Evolutionary conservation across 202 grass and related monocot species (phyloP), one percentile per base, ranked within the genome.

Genomic region (Zizania palustris): DNA sequence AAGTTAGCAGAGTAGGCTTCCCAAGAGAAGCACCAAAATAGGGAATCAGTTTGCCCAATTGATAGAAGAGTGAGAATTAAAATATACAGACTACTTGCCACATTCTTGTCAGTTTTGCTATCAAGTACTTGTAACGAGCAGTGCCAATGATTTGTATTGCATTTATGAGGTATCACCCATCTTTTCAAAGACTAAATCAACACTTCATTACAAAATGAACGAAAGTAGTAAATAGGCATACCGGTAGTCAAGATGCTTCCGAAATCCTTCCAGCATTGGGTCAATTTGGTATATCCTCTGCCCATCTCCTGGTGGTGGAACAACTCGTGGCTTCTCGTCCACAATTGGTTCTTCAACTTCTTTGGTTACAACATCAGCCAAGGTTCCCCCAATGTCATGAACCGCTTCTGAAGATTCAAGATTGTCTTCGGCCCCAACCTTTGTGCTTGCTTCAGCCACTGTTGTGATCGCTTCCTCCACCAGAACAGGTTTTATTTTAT

Each of bases 271-370:
- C 55, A 95, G 83, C 60, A 72, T 88, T 56, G 91, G 88, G 67
- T 97, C 94, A 63, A 93, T 86, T 68, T 97, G 38, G 80, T 90
- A 97, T 77, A 93, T 93, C 71, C 63, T 89, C 74, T 90, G 94
- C 14, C 91, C 91, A 67, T 86, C 74, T 71, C 91, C 91, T 83
- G 89, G 86, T 19, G 83, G 74, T 22, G 84, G 73, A 75, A 97
- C 21, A 74, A 51, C 60, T 84, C 64, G 86, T 13, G 76, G 80
- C 88, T 93, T 92, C 60, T 83, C 70, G 67, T 85, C 90, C 66
- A 76, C 65, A 58, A 66, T 50, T 59, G 64, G 18, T 75, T 75
- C 69, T 67, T 88, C 55, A 45, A n/a, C 68, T 74, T 36, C 69
- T 65, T 78, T 55, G 3, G 21, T 81, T 40, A 88, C 48, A 34